phyloP scores from a whole-genome alignment of 768 basidiomycete species.

The Hemileccinum rubropunctum region DNA sequence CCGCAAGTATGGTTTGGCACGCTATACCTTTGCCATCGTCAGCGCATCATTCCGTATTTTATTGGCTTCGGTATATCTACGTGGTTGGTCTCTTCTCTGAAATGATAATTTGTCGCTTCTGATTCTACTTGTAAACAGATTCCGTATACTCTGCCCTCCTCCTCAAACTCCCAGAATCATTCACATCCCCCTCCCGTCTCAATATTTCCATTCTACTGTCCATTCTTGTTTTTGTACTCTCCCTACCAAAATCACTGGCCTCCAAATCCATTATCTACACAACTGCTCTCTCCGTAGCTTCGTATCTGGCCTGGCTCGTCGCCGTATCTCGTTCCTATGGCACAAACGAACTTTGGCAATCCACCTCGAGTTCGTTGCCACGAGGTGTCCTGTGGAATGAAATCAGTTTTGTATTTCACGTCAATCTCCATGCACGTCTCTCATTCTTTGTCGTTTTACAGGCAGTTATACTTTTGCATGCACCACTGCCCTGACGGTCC shows the following conservation, averaged over 20 bases:
- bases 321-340: slow-evolving; percentile 52
- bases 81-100: slow-evolving; percentile 44
- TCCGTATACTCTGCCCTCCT: slow-evolving; percentile 52
- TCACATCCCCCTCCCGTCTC: slow-evolving; percentile 35
- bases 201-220: slow-evolving; percentile 42
- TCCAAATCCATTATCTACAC: slow-evolving; percentile 53
- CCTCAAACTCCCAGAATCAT: slow-evolving; percentile 38
- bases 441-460: slow-evolving; percentile 23
- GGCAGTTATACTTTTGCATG: slow-evolving; percentile 63
- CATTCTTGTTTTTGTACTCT: slow-evolving; percentile 47
- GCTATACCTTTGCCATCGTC: slow-evolving; percentile 42
- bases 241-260: slow-evolving; percentile 51
- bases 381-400: slow-evolving; percentile 60
- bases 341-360: slow-evolving; percentile 39
- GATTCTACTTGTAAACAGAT: slow-evolving; percentile 36
- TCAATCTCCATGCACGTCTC: not conserved
- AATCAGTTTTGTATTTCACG: slow-evolving; percentile 46
- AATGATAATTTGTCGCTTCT: slow-evolving; percentile 2
- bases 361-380: slow-evolving; percentile 36
- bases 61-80: slow-evolving; percentile 60
- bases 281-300: slow-evolving; percentile 55
- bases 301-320: slow-evolving; percentile 61
- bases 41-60: slow-evolving; percentile 48
- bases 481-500: slow-evolving; percentile 60
- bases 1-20: slow-evolving; percentile 41